These are phyloP conservation scores for Candida sanyiensis DNA, from an alignment of 805 yeast genomes.

Conservation along the genomic window DNA sequence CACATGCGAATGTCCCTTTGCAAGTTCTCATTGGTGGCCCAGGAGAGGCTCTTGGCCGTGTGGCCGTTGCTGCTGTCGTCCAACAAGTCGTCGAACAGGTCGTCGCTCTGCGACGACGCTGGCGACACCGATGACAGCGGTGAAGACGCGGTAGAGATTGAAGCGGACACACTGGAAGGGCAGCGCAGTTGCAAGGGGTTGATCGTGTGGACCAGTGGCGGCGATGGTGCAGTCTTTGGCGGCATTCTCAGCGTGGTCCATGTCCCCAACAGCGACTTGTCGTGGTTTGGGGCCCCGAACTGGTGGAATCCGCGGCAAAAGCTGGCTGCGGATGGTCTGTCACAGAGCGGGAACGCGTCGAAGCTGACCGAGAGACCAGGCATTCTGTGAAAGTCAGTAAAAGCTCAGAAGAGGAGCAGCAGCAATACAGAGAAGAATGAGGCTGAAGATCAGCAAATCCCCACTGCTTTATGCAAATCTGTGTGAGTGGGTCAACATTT, in stretches of 20 bases:
- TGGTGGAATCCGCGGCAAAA: too few species aligned
- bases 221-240: constrained; percentile 5
- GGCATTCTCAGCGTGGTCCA: constrained; percentile 5
- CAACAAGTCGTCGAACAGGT: background rate
- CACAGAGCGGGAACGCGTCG: too few species aligned
- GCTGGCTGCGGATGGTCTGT: too few species aligned
- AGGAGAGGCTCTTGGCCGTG: constrained; percentile 12
- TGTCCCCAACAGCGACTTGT: too few species aligned
- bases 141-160: constrained; percentile 1
- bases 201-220: constrained; percentile 14
- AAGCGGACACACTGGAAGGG: background rate
- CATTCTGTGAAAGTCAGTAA: too few species aligned
- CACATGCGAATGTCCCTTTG: constrained; percentile 24
- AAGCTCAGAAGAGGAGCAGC: too few species aligned
- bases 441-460: too few species aligned
- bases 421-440: too few species aligned
- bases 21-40: constrained; percentile 26
- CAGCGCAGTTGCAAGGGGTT: constrained; percentile 16
- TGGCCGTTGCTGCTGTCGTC: background rate
- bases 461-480: too few species aligned
- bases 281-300: too few species aligned
- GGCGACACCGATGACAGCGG: constrained; percentile 5
- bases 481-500: too few species aligned
- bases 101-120: constrained; percentile 9
- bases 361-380: too few species aligned